Evolutionary conservation across 331 rosid species (phyloP).

Genomic region (Malus hybrid): DNA sequence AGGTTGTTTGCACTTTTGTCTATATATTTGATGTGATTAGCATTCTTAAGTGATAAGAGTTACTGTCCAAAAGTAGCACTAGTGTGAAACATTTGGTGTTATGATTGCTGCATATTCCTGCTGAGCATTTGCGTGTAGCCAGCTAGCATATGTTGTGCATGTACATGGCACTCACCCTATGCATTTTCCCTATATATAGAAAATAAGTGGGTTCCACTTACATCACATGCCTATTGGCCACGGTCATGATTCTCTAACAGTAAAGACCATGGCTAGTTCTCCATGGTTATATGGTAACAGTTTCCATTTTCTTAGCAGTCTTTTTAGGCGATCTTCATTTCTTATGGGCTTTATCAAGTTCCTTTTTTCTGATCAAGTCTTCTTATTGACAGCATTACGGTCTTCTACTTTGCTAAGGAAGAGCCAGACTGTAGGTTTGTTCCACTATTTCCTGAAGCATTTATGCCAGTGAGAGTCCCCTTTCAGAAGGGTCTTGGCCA

Average conservation of each 20-base stretch:
- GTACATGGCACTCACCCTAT: neutral
- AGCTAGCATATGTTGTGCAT: neutral
- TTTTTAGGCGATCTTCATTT: neutral
- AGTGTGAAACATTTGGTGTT: neutral
- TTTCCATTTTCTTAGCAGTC: neutral
- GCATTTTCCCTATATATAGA: neutral
- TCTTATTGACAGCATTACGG: slow-evolving; percentile 52
- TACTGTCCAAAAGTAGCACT: neutral
- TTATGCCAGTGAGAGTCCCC: slow-evolving; percentile 55
- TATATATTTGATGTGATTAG: neutral
- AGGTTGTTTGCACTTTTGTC: neutral
- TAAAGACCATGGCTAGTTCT: neutral
- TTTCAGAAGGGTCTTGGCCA: slow-evolving; percentile 66
- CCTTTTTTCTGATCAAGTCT: slow-evolving; percentile 4
- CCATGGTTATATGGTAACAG: neutral
- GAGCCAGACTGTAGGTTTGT: slow-evolving; percentile 60
- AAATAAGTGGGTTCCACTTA: neutral
- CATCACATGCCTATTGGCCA: neutral
- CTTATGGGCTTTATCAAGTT: neutral
- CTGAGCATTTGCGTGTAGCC: neutral
- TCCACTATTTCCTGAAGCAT: slow-evolving; percentile 59
- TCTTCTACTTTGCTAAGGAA: slow-evolving; percentile 83
- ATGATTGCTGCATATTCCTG: neutral
- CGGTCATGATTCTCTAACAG: neutral
- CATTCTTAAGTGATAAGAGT: neutral